Evolutionary conservation across 352 stramenopile species (phyloP).

Genomic region (Phytophthora sansomeana): DNA sequence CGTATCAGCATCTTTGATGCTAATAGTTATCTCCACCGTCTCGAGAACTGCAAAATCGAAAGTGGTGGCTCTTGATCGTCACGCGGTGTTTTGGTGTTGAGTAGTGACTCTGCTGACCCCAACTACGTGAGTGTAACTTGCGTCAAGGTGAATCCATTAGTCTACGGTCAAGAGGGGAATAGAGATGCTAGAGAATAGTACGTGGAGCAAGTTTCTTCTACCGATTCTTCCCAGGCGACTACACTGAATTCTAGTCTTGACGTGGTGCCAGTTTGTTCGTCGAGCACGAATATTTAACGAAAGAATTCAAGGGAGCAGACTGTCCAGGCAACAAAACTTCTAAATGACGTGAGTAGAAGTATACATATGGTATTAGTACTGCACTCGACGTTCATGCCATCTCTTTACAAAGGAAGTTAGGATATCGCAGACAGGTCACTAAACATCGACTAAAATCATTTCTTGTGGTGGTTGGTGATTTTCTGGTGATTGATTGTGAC

Average conservation of each 20-base stretch:
- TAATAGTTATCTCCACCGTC: not conserved
- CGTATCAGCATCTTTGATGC: not conserved
- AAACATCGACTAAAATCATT: too few relatives aligned
- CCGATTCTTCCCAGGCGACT: not conserved
- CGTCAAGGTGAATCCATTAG: not conserved
- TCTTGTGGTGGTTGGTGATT: too few relatives aligned
- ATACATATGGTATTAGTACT: too few relatives aligned
- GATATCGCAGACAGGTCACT: too few relatives aligned
- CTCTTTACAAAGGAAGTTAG: too few relatives aligned
- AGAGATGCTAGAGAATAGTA: not conserved
- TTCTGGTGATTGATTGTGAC: too few relatives aligned
- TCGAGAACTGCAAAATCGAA: not conserved
- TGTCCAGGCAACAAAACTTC: not conserved
- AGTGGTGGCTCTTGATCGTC: not conserved
- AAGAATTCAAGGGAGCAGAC: not conserved
- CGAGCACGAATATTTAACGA: not conserved
- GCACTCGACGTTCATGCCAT: too few relatives aligned
- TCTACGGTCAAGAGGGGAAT: not conserved
- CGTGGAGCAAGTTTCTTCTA: not conserved
- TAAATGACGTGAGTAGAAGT: too few relatives aligned
- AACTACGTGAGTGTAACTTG: not conserved
- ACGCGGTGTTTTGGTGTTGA: too few relatives aligned
- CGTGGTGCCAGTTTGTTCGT: not conserved
- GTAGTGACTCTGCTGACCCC: too few relatives aligned
- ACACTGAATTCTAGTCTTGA: not conserved